Percentiles rank a stretch among this genome's conserved stretches.
phyloP scores from a whole-genome alignment of 2,329 filamentous ascomycete species.

The Colletotrichum destructivum region DNA sequence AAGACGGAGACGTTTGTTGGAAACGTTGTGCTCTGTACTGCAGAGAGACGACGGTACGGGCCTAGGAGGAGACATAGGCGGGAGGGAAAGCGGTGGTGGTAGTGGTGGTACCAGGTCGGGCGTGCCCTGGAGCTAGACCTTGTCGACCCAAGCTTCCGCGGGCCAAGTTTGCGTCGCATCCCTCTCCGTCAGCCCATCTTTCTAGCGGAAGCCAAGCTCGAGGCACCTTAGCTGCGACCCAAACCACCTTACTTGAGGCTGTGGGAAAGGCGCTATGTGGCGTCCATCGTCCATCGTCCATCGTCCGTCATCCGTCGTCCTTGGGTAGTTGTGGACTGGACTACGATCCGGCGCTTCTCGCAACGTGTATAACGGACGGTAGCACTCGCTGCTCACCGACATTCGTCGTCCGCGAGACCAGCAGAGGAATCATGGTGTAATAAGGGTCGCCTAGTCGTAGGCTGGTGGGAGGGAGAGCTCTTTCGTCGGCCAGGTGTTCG shows the following conservation, averaged over 20 bases:
- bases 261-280: slow-evolving; percentile 26
- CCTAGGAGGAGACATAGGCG: no score
- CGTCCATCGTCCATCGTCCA: slow-evolving; percentile 29
- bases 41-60: no score
- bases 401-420: slow-evolving; percentile 31
- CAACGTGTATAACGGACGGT: slow-evolving; percentile 31
- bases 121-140: slow-evolving; percentile 39
- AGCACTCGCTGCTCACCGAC: slow-evolving; percentile 29
- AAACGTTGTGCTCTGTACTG: not conserved
- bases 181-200: slow-evolving; percentile 42
- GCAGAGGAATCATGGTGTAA: not conserved
- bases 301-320: not conserved
- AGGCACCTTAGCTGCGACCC: slow-evolving; percentile 39
- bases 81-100: not conserved
- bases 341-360: slow-evolving; percentile 18
- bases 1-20: slow-evolving; percentile 3
- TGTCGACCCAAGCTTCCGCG: slow-evolving; percentile 34
- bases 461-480: slow-evolving; percentile 10
- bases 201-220: slow-evolving; percentile 38
- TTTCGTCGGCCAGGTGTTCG: slow-evolving; percentile 17
- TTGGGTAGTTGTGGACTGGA: not conserved
- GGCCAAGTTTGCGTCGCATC: slow-evolving; percentile 39
- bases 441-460: slow-evolving; percentile 11
- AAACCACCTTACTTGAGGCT: slow-evolving; percentile 39
- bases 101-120: slow-evolving; percentile 7